Evolutionary conservation across 768 basidiomycete genomes (phyloP).

Genomic region (Lactarius sanguifluus): DNA sequence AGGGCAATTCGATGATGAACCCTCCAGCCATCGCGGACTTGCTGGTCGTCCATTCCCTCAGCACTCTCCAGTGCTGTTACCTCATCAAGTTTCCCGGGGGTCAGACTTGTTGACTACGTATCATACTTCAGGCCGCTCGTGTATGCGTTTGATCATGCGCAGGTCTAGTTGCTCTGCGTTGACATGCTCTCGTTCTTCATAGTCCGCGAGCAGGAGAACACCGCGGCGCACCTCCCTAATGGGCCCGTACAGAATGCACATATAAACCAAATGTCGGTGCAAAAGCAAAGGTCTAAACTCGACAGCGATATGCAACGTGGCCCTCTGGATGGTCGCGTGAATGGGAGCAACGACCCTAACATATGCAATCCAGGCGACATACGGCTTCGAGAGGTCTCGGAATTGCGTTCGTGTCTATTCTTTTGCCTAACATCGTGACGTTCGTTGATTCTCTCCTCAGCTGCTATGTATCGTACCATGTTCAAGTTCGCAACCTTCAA

Average conservation of each 20-base stretch:
- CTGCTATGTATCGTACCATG: constrained; percentile 73
- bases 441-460: constrained; percentile 42
- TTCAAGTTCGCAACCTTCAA: constrained; percentile 94
- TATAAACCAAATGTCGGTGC: neutral
- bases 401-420: constrained; percentile 55
- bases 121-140: neutral
- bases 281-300: neutral
- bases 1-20: neutral
- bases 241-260: neutral
- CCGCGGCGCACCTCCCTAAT: neutral
- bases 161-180: neutral
- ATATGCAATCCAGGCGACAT: constrained; percentile 42
- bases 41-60: neutral
- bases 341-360: neutral
- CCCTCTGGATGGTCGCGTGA: neutral
- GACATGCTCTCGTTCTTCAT: neutral
- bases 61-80: neutral
- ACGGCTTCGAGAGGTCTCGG: constrained; percentile 65
- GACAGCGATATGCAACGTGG: neutral
- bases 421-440: neutral
- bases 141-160: neutral
- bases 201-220: constrained; percentile 3
- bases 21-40: neutral
- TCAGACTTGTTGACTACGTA: neutral
- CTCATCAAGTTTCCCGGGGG: neutral